These are phyloP conservation scores for Galerina marginata DNA, from an alignment of 768 basidiomycete species.

Conservation along the genomic window DNA sequence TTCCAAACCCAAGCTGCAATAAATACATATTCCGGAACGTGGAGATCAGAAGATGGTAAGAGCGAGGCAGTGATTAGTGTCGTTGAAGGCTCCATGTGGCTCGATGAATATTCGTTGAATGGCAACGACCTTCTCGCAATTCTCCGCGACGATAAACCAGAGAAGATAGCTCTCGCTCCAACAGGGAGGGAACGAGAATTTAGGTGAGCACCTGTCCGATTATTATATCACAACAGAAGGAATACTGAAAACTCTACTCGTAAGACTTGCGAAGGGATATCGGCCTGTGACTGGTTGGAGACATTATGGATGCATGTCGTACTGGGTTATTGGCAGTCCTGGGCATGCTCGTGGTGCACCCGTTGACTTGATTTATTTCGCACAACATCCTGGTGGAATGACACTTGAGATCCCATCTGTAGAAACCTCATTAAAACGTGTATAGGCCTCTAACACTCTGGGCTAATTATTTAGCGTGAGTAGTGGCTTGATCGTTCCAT, in stretches of 20 bases:
- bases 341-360: background rate
- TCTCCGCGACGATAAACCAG: background rate
- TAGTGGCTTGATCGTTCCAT: background rate
- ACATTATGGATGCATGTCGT: background rate
- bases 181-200: slow-evolving; percentile 1
- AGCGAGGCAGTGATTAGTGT: background rate
- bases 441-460: background rate
- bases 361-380: background rate
- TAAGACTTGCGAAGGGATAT: background rate
- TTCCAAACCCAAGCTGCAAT: background rate
- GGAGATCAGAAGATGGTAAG: background rate
- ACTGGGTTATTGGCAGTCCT: slow-evolving; percentile 1
- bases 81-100: background rate
- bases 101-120: background rate
- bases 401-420: background rate
- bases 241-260: background rate
- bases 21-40: background rate
- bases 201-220: background rate
- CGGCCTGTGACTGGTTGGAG: background rate
- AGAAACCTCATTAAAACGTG: background rate
- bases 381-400: background rate
- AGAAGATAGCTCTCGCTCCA: background rate
- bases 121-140: background rate
- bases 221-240: background rate
- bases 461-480: background rate